Evolutionary conservation across 768 basidiomycete genomes (phyloP).

Genomic region (Leccinum boreale): DNA sequence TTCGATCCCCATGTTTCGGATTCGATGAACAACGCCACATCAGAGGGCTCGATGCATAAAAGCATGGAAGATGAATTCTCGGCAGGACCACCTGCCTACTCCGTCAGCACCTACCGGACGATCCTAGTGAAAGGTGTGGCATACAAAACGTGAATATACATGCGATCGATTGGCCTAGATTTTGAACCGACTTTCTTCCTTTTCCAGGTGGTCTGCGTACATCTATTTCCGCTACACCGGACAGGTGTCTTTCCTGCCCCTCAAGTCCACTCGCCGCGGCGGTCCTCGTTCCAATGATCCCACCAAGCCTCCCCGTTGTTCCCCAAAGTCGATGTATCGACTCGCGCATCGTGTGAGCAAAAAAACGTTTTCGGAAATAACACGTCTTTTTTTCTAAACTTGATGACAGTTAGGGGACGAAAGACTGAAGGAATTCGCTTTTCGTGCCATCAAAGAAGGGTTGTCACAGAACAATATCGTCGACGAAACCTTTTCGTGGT

Average conservation of each 20-base stretch:
- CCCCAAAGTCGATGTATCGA: constrained; percentile 40
- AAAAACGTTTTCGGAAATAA: not conserved
- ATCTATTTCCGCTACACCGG: constrained; percentile 32
- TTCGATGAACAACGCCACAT: not conserved
- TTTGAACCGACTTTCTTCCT: not conserved
- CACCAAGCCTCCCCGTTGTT: constrained; percentile 17
- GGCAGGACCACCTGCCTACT: constrained; percentile 20
- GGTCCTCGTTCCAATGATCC: not conserved
- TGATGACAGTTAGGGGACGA: constrained; percentile 24
- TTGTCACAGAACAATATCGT: constrained; percentile 26
- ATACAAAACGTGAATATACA: constrained; percentile 23
- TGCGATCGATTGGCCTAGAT: not conserved
- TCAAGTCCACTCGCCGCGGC: constrained; percentile 18
- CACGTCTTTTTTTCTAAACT: not conserved
- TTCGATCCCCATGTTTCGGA: not conserved
- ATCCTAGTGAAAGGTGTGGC: constrained; percentile 29
- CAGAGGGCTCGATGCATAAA: not conserved
- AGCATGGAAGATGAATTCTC: not conserved
- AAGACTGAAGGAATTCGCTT: constrained; percentile 23
- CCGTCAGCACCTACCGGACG: constrained; percentile 19
- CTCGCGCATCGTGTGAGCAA: constrained; percentile 26
- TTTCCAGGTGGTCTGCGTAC: constrained; percentile 25
- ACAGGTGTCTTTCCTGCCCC: constrained; percentile 21
- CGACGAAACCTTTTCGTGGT: constrained; percentile 30
- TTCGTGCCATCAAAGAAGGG: constrained; percentile 21